Percentiles rank a stretch among this genome's conserved stretches.
These are phyloP conservation scores for Umbelopsis sp. DNA, from an alignment of 371 early-diverging fungal species.

Conservation along the genomic window DNA sequence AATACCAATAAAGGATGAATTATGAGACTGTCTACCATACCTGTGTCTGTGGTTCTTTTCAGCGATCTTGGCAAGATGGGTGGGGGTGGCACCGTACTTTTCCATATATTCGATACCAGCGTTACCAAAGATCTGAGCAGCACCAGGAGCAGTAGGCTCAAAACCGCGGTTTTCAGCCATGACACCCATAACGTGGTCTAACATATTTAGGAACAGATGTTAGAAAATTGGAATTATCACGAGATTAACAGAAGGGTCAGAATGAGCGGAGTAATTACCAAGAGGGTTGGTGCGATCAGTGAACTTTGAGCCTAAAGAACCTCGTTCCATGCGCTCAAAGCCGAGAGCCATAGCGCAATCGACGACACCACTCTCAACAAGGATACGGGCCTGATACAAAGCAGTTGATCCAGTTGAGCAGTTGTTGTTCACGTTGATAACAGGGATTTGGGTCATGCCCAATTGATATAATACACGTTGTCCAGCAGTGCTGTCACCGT, in stretches of 20 bases:
- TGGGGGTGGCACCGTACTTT: conserved; percentile 61
- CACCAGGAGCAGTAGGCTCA: conserved; percentile 60
- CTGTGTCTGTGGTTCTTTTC: conserved; percentile 80
- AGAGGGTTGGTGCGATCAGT: conserved; percentile 71
- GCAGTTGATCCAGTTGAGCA: conserved; percentile 82
- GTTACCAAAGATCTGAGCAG: conserved; percentile 80
- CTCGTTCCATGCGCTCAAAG: conserved; percentile 77
- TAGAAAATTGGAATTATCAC: not conserved
- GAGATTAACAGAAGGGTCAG: not conserved
- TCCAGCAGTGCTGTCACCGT: conserved; percentile 75
- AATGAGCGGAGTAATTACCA: conserved; percentile 33
- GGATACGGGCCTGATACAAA: conserved; percentile 70
- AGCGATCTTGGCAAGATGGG: conserved; percentile 72
- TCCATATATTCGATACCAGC: conserved; percentile 78
- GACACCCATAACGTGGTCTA: conserved; percentile 58
- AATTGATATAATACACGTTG: conserved; percentile 76
- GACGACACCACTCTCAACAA: conserved; percentile 66
- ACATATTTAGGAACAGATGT: not conserved
- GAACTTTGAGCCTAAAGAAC: conserved; percentile 60
- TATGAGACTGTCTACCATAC: conserved; percentile 18
- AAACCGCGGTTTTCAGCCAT: conserved; percentile 66
- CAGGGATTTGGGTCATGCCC: conserved; percentile 69
- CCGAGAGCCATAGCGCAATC: conserved; percentile 80
- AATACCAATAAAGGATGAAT: too few relatives aligned
- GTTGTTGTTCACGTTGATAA: conserved; percentile 80